Evolutionary conservation across 2,329 filamentous ascomycete species (phyloP).

Genomic region (Fusarium piperis): DNA sequence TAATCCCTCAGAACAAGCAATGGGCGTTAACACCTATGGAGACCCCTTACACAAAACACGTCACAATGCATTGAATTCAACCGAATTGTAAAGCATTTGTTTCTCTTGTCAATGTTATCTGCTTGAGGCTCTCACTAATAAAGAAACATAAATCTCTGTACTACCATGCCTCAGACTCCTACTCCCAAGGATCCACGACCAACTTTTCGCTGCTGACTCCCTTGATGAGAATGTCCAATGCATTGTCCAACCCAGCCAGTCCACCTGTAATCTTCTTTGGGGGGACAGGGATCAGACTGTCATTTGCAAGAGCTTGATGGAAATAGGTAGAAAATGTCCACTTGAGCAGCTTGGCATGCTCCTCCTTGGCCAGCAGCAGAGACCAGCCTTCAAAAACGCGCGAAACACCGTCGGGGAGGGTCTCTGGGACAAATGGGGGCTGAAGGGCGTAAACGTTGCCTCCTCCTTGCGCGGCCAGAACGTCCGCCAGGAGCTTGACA

Average conservation of each 20-base stretch:
- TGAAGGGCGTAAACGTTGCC: conserved; percentile 28
- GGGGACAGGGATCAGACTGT: conserved; percentile 16
- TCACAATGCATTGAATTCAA: not conserved
- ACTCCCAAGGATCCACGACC: conserved; percentile 23
- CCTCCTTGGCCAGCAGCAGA: conserved; percentile 26
- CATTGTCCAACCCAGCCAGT: conserved; percentile 21
- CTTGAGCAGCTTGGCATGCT: conserved; percentile 11
- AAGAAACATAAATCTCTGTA: not conserved
- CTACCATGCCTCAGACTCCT: not conserved
- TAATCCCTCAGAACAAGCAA: too few relatives aligned
- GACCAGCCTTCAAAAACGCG: conserved; percentile 35
- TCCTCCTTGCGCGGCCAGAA: conserved; percentile 21
- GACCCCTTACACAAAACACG: not conserved
- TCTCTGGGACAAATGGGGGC: conserved; percentile 22
- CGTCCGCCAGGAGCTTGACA: conserved; percentile 21
- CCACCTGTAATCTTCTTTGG: conserved; percentile 24
- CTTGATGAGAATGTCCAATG: conserved; percentile 15
- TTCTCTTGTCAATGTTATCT: not conserved
- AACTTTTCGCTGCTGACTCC: conserved; percentile 34
- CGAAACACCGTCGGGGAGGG: conserved; percentile 17
- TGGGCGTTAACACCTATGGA: too few relatives aligned
- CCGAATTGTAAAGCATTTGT: not conserved
- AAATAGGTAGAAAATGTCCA: conserved; percentile 34
- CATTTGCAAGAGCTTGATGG: conserved; percentile 11
- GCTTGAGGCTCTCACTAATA: not conserved